These are phyloP conservation scores for Colletotrichum sp. DNA, from an alignment of 2,329 filamentous ascomycete genomes.

Conservation along the genomic window DNA sequence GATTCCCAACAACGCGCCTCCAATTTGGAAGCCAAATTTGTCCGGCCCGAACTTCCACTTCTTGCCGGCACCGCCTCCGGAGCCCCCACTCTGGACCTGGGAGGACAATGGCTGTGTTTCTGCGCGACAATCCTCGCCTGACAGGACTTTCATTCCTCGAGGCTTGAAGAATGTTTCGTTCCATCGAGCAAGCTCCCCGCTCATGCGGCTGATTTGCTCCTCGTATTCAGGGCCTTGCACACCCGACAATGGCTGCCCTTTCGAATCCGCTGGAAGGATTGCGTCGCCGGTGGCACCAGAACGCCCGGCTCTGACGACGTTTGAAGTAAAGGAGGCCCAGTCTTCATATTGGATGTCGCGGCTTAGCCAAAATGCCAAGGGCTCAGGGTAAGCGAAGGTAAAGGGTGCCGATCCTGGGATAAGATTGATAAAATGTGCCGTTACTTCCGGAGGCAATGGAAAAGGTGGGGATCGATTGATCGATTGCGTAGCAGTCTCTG, in stretches of 20 bases:
- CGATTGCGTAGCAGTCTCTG: neutral
- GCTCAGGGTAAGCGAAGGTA: neutral
- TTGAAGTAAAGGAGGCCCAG: neutral
- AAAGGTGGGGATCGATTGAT: neutral
- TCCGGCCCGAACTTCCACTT: neutral
- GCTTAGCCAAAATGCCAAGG: neutral
- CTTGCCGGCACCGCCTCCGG: neutral
- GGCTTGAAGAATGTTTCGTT: neutral
- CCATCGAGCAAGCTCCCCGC: neutral
- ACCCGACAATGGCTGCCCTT: neutral
- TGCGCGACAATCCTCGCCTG: neutral
- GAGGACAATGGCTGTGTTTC: neutral
- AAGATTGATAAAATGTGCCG: neutral
- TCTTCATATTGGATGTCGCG: neutral
- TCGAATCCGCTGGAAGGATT: neutral
- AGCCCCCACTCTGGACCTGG: neutral
- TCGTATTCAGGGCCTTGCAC: neutral
- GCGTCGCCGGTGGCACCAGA: neutral
- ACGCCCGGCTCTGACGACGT: neutral
- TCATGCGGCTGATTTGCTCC: neutral
- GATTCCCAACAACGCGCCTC: neutral
- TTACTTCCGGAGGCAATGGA: neutral
- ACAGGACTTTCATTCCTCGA: neutral
- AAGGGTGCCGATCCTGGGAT: neutral
- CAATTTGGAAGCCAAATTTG: neutral